phyloP scores from a whole-genome alignment of 345 rosid species.

The Eucalyptus shirleyi region DNA sequence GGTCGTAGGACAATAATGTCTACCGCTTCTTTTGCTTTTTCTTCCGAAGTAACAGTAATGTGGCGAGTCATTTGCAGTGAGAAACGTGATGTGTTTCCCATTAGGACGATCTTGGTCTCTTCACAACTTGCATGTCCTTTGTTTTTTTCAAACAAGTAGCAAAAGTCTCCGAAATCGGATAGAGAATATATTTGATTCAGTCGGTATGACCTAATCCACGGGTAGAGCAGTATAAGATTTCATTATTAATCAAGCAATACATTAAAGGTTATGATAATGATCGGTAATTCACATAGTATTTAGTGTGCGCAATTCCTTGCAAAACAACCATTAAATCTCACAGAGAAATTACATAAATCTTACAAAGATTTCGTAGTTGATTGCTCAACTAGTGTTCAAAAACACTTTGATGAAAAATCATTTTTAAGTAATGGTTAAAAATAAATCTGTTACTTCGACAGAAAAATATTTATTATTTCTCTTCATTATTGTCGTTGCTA shows the following conservation, averaged over 20 bases:
- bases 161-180: too few relatives aligned
- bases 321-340: background rate
- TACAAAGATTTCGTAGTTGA: background rate
- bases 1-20: too few relatives aligned
- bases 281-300: background rate
- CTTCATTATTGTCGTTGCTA: background rate
- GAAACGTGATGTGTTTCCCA: too few relatives aligned
- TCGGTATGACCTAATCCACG: background rate
- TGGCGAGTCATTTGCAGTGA: too few relatives aligned
- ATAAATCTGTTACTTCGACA: fast-evolving
- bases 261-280: fast-evolving
- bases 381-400: background rate
- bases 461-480: too few relatives aligned
- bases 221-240: background rate
- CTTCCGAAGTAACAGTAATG: too few relatives aligned
- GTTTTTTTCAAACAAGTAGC: too few relatives aligned
- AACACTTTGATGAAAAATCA: too few relatives aligned
- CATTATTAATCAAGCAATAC: background rate
- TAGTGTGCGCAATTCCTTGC: background rate
- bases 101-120: too few relatives aligned
- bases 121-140: too few relatives aligned
- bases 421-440: background rate
- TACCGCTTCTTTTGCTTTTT: too few relatives aligned
- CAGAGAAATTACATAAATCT: background rate
- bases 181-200: too few relatives aligned